Base-by-base conservation (phyloP, 257 asterid species). In the Gentiana dahurica region DNA sequence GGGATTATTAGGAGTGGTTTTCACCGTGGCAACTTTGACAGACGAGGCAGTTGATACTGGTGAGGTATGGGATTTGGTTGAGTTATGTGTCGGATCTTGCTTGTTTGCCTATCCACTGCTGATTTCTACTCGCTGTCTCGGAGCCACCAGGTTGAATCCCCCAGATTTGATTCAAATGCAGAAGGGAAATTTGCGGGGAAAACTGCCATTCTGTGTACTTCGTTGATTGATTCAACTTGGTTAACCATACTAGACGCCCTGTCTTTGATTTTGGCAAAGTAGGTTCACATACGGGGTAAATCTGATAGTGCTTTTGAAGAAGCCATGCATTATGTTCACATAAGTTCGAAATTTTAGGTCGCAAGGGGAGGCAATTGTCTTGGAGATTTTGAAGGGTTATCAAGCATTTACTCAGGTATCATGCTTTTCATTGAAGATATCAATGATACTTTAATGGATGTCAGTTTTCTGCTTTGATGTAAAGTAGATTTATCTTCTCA, bases 401-500 rank as follows among this genome's bases (percentile, higher is more conserved):
- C 98, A 91, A 79, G 98, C 98, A 51, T 91, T 87, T 73, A 91
- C 96, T 51, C 98, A 91, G 95, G 96, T 91, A 61, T 53, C 63
- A 56, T 15, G 24, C 24, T 15, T 15, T 15, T 15, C 24, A 15
- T 15, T 15, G 24, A 15, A 15, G 24, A 15, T 15, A 15, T 15
- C 24, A 15, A 15, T 15, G 24, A 15, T 15, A 15, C 24, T 15
- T 15, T 15, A 15, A 15, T 15, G 24, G 24, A 15, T 15, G 24
- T 15, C 24, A 15, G 24, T 15, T 15, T 15, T 15, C 24, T 15
- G 24, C 24, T 15, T 15, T 15, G 24, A 15, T 15, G 0, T 15
- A 15, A 15, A 15, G 24, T 15, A 15, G 24, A 15, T 15, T 15
- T 15, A 15, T 49, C 13, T 12, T 49, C 13, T 24, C 2, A 49